Conservation (phyloP, 257 asterid genomes). For the Solanum appendiculatum region DNA sequence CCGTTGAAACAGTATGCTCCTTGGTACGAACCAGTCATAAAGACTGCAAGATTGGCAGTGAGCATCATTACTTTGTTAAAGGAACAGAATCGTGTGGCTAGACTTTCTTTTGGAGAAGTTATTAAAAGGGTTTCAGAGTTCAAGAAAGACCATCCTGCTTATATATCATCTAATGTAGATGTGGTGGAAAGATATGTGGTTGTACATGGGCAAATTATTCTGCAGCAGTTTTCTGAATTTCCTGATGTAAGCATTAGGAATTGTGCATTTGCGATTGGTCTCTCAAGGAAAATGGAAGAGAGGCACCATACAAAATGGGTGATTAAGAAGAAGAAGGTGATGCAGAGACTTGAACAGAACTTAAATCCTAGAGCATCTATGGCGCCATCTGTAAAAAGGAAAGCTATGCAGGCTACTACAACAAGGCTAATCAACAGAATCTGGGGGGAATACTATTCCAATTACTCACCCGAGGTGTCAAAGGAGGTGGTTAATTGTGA, state of each 20-base stretch:
- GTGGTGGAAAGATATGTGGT: constrained; percentile 74
- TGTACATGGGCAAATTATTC: constrained; percentile 91
- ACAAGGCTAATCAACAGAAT: constrained; percentile 77
- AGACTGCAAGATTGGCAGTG: constrained; percentile 73
- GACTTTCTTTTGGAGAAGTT: constrained; percentile 76
- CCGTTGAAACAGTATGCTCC: constrained; percentile 92
- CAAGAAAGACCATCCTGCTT: constrained; percentile 54
- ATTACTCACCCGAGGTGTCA: constrained; percentile 58
- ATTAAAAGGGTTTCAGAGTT: constrained; percentile 58
- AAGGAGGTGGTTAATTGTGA: constrained; percentile 35
- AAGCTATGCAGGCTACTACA: constrained; percentile 95
- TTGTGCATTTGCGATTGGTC: constrained; percentile 64
- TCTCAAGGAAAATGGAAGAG: constrained; percentile 76
- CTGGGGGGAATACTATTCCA: constrained; percentile 92
- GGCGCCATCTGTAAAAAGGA: constrained; percentile 57
- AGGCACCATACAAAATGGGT: constrained; percentile 90
- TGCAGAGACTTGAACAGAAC: constrained; percentile 42
- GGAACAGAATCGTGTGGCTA: constrained; percentile 68
- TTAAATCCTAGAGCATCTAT: constrained; percentile 82
- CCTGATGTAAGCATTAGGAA: constrained; percentile 72
- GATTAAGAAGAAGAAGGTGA: constrained; percentile 76
- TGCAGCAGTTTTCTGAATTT: constrained; percentile 82
- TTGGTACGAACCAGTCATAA: constrained; percentile 79
- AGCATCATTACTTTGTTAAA: constrained; percentile 70
- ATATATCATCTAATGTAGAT: constrained; percentile 53